phyloP scores from a whole-genome alignment of 192 early-diverging fungal genomes.

The Coemansia sp. region DNA sequence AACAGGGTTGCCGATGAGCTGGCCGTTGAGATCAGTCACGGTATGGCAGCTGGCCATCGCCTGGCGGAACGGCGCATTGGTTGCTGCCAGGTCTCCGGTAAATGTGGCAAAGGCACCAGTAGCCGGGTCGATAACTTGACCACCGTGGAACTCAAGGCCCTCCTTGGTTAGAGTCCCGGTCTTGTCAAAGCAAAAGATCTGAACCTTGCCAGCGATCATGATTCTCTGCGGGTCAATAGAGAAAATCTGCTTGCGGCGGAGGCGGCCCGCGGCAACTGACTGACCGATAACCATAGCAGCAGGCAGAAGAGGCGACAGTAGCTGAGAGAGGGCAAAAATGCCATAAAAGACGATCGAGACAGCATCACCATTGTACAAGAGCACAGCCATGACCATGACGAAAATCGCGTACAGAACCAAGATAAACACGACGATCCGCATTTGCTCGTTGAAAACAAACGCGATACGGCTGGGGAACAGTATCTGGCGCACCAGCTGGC shows the following conservation, averaged over 20 bases:
- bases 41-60: slow-evolving; percentile 52
- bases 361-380: slow-evolving; percentile 47
- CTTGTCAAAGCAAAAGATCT: slow-evolving; percentile 65
- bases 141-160: slow-evolving; percentile 58
- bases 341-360: slow-evolving; percentile 55
- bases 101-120: neutral
- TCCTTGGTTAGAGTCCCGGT: slow-evolving; percentile 68
- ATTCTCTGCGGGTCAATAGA: slow-evolving; percentile 61
- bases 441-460: slow-evolving; percentile 64
- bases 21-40: slow-evolving; percentile 41
- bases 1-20: slow-evolving; percentile 20
- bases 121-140: neutral
- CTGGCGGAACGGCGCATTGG: neutral
- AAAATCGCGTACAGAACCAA: slow-evolving; percentile 54
- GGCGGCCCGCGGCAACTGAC: slow-evolving; percentile 53
- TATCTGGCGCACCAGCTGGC: slow-evolving; percentile 60
- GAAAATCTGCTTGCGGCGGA: slow-evolving; percentile 54
- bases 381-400: slow-evolving; percentile 31
- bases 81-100: neutral
- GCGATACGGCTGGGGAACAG: slow-evolving; percentile 57
- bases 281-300: slow-evolving; percentile 62
- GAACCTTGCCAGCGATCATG: slow-evolving; percentile 60
- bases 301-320: slow-evolving; percentile 57
- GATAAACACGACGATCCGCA: slow-evolving; percentile 56
- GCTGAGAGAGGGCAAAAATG: slow-evolving; percentile 59